phyloP scores from a whole-genome alignment of 768 basidiomycete genomes.

The Pulveroboletus sp. region DNA sequence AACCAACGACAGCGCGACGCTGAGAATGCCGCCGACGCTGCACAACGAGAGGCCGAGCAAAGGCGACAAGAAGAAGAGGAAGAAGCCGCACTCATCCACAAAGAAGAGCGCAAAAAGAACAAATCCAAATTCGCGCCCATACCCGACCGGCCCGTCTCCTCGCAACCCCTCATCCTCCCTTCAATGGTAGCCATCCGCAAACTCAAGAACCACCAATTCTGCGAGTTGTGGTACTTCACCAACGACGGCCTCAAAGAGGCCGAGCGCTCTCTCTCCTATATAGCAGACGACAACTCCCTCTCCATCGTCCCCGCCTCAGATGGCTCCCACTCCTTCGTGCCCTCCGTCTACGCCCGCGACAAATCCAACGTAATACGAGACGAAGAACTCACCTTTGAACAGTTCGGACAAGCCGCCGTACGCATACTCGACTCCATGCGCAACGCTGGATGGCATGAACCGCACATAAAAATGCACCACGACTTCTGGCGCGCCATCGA shows the following conservation, averaged over 20 bases:
- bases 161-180: not conserved
- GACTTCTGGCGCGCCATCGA: not conserved
- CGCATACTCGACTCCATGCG: not conserved
- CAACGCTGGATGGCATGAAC: not conserved
- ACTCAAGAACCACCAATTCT: not conserved
- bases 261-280: not conserved
- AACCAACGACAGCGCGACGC: not conserved
- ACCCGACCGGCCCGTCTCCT: not conserved
- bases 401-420: not conserved
- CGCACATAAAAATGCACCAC: not conserved
- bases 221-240: not conserved
- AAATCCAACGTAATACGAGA: not conserved
- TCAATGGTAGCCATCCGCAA: not conserved
- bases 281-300: not conserved
- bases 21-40: no score
- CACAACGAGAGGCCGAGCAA: not conserved
- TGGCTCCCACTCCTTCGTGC: not conserved
- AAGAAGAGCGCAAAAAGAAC: not conserved
- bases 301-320: not conserved
- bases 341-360: fast-evolving
- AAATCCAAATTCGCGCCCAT: not conserved
- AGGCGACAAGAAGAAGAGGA: not conserved
- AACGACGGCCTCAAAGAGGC: not conserved
- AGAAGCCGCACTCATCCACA: not conserved
- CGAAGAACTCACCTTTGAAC: not conserved